A percentile compares a stretch with the other conserved stretches of the same genome.
These are phyloP conservation scores for Amaranthus hypochondriacus DNA, from an alignment of 148 eudicot genomes.

Conservation along the genomic window DNA sequence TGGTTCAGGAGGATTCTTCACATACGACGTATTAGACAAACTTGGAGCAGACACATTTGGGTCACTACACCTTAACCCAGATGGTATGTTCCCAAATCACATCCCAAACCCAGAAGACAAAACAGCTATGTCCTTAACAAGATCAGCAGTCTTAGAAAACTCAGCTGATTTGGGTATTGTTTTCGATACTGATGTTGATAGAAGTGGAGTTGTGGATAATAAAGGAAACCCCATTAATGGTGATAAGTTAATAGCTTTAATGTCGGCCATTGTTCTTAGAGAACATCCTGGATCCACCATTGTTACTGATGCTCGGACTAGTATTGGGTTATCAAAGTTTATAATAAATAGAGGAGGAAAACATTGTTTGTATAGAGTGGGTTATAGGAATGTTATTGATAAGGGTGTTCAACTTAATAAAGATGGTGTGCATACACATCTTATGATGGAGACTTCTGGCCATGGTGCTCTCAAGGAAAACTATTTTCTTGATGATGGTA, in stretches of 20 bases:
- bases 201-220: conserved; percentile 79
- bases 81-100: conserved; percentile 96
- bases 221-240: conserved; percentile 80
- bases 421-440: conserved; percentile 64
- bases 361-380: conserved; percentile 86
- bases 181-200: conserved; percentile 88
- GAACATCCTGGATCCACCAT: conserved; percentile 74
- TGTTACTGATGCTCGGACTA: conserved; percentile 87
- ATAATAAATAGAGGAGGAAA: conserved; percentile 56
- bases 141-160: conserved; percentile 54
- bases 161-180: conserved; percentile 83
- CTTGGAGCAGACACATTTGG: conserved; percentile 94
- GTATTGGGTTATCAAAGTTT: conserved; percentile 66
- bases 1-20: conserved; percentile 95
- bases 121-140: conserved; percentile 69
- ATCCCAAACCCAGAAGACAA: conserved; percentile 93
- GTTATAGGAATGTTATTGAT: conserved; percentile 88
- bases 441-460: conserved; percentile 87
- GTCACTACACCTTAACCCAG: conserved; percentile 71
- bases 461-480: conserved; percentile 97
- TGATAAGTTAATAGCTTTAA: conserved; percentile 68
- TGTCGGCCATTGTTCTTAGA: conserved; percentile 70
- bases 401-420: conserved; percentile 68
- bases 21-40: conserved; percentile 83
- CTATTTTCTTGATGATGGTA: conserved; percentile 89